Conservation (phyloP, 345 rosid species). For the Geranium brycei region DNA sequence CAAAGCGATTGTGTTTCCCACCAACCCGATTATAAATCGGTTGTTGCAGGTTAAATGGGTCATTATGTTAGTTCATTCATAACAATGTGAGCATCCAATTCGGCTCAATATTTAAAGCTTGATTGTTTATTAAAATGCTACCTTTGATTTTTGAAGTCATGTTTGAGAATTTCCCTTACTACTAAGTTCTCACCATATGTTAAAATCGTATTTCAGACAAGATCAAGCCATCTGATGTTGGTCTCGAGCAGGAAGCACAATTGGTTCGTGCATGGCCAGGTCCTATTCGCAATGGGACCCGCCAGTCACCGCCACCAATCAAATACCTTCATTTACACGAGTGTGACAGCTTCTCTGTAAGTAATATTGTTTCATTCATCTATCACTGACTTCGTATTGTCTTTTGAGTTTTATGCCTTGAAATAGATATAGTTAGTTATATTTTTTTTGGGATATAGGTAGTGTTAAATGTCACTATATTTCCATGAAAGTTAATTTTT, state of each 20-base stretch:
- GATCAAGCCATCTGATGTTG: conserved; percentile 94
- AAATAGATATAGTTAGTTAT: not conserved
- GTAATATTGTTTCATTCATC: conserved; percentile 8
- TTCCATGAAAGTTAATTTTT: not conserved
- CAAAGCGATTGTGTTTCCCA: no score
- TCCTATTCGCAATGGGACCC: conserved; percentile 53
- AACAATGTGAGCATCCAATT: no score
- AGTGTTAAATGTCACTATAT: not conserved
- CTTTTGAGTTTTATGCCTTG: not conserved
- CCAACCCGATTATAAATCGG: no score
- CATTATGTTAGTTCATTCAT: no score
- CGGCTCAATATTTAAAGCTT: no score
- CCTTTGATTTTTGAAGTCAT: not conserved
- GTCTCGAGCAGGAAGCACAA: conserved; percentile 89
- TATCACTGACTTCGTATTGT: not conserved
- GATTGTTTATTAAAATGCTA: no score
- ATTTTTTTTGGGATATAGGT: not conserved
- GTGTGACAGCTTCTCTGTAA: conserved; percentile 87
- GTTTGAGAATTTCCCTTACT: not conserved
- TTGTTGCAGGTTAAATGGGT: no score
- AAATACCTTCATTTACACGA: conserved; percentile 81
- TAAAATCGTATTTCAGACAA: conserved; percentile 46
- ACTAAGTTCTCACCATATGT: conserved; percentile 7
- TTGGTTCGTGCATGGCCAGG: conserved; percentile 53
- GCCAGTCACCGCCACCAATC: conserved; percentile 51